Evolutionary conservation across 2,329 filamentous ascomycete species (phyloP), one percentile per base, ranked within the genome.

Genomic region (Colletotrichum sp.): DNA sequence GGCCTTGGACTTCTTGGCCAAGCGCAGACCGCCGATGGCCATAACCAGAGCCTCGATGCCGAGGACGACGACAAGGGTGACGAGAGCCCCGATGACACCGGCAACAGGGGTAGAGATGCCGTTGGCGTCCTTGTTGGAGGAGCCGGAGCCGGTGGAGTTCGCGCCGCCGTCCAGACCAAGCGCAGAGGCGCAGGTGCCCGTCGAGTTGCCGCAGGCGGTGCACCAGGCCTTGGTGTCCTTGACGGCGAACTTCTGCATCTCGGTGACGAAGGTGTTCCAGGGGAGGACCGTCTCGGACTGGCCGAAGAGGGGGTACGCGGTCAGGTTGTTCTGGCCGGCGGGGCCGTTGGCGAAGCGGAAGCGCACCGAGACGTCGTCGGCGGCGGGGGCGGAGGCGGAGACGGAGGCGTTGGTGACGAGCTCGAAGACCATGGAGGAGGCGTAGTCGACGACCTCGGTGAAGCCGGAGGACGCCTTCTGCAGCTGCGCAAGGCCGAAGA

Each of bases 401-500:
- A 83, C 86, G 5, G 85, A 84, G 88, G 89, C 83, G 76, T 87
- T 87, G 69, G 90, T 90, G 68, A 92, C 86, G 27, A 93, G 85
- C 86, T 98, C 96, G 81, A 97, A 96, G 8, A 88, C 88, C 90
- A 98, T 95, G 76, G 91, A 91, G 4, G 92, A 93, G 7, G 95
- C 95, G 79, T 98, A 98, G 84, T 95, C 93, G n/a, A 93, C 91
- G 15, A 98, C 86, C 69, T 94, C 94, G 73, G 86, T 91, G 86
- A 98, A 98, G 81, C 94, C 85, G 2, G 84, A 77, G 72, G 87
- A 90, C 3, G 84, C 87, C 15, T 83, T 79, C 8, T 85, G 84
- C 70, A 92, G 86, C 74, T 87, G 81, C 8, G 90, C 84, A 21
- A 92, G 86, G 9, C 90, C 90, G 80, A 93, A 93, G 84, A 92